Base-by-base conservation (phyloP, 768 basidiomycete species). In the Tulasnella sp. region DNA sequence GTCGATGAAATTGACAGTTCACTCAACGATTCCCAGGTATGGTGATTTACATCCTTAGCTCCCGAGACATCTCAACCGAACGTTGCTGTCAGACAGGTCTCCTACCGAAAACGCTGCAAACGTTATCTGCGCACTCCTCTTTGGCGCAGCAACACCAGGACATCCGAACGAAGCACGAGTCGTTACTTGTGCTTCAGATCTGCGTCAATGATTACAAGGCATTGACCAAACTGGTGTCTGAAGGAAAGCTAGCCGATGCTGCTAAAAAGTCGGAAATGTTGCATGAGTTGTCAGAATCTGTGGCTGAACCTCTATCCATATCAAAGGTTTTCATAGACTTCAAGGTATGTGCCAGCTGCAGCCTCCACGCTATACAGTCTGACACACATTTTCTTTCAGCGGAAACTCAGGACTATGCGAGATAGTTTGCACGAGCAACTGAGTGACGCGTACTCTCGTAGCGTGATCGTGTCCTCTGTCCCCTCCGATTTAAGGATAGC, bases 241-340 rank as follows among this genome's bases (percentile, higher is more conserved):
- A 65, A 7, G 86, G 85, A 10, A 70, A 73, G 55, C 69, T 90
- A 5, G 72, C 81, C 1, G 76, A 78, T 43, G 81, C 84, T 3
- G 74, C 78, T 7, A 59, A 61, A n/a, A 65, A 68, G 4, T 71
- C 68, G 48, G 58, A 58, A 9, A 60, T 62, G 13, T 58, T 83
- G 45, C 67, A 76, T 44, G 55, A 57, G 3, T 56, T 75, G 24
- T 60, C 87, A 6, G 65, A 66, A 27, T 60, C 59, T 15, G 69
- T 73, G 1, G 81, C 83, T 4, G 57, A 57, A 8, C 71, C 78
- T 27, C 60, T 89, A 40, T 64, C 63, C 20, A 66, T 71, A 39
- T 71, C 79, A 6, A 60, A 66, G n/a, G 69, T 83, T 16, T 40
- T 52, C 2, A 16, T 24, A 6, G 48, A 58, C 20, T 27, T 58